These are phyloP conservation scores for Beauveria sp. DNA, from an alignment of 2,329 filamentous ascomycete genomes.

Conservation along the genomic window DNA sequence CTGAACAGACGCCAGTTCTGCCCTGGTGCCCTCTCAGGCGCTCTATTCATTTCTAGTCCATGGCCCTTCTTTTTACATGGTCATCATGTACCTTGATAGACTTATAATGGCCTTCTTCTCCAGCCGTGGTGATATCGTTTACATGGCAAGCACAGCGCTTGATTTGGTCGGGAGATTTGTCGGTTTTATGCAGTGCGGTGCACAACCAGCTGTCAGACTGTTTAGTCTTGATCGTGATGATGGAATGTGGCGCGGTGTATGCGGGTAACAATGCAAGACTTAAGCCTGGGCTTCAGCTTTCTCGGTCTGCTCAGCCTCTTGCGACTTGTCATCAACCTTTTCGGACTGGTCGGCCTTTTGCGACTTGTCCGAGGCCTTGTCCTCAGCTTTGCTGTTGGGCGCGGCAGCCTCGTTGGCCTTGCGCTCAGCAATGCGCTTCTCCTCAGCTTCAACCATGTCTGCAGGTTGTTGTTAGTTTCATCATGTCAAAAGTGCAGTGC, in stretches of 20 bases:
- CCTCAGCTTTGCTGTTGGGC: neutral
- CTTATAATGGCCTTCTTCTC: neutral
- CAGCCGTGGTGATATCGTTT: neutral
- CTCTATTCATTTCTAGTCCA: neutral
- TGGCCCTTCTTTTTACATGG: neutral
- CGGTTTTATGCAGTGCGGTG: neutral
- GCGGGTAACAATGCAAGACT: neutral
- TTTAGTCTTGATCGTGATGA: neutral
- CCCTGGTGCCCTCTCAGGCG: neutral
- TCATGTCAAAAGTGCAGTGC: too few relatives aligned
- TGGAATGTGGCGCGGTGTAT: neutral
- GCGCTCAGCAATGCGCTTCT: slow-evolving; percentile 46
- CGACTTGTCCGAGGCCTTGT: neutral
- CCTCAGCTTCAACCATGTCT: slow-evolving; percentile 81
- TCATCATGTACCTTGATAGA: neutral
- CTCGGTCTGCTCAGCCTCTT: neutral
- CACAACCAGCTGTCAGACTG: neutral
- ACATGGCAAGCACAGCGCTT: neutral
- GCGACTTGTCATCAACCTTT: neutral
- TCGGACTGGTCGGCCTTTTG: neutral
- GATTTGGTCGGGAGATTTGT: neutral
- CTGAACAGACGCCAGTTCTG: neutral
- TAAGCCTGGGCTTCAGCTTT: neutral
- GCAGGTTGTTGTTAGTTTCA: slow-evolving; percentile 1
- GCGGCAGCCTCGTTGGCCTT: slow-evolving; percentile 17